Base-by-base conservation (phyloP, 2,329 filamentous ascomycete species). In the Apiospora rasikravindrae region DNA sequence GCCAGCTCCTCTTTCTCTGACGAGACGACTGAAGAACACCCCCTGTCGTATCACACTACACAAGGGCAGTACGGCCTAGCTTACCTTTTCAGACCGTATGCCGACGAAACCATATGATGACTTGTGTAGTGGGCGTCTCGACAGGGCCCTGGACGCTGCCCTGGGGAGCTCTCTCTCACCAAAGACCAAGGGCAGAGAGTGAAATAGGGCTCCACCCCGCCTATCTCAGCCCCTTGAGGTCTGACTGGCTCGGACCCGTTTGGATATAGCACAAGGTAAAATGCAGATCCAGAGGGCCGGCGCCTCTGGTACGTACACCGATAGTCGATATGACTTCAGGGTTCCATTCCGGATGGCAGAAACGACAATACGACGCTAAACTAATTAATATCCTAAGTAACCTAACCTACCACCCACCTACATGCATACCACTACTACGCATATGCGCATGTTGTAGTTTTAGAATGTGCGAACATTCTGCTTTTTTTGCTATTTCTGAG, bases 221-320 rank as follows among this genome's bases (percentile, higher is more conserved):
- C 57, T 40, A 64, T 64, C 57, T 64, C 33, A 64, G 57, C 57
- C 33, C 57, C 57, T 64, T 64, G 57, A 64, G 57, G 57, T 40
- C 57, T 64, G 33, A 40, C 57, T 64, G 57, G 57, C 33, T 64
- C 57, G 33, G 57, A 64, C 57, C 33, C 57, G 57, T 64, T 64
- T 64, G 57, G 57, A 40, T 64, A 40, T 64, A 64, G 57, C n/a
- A 19, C 33, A 64, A 64, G 57, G 57, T 64, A 64, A 61, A 40
- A 64, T 64, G 57, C 57, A 64, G 57, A 64, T 64, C 57, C 57
- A 64, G 57, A 64, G 57, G 29, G 57, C 57, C 57, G 57, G 57
- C 57, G 57, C 57, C 57, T 64, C 33, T 64, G 57, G 57, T 64
- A 64, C 57, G 57, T 64, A 64, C 57, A 64, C 57, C 57, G 33